Conservation (phyloP, 2,329 filamentous ascomycete genomes). For the Xylariaceae sp. region DNA sequence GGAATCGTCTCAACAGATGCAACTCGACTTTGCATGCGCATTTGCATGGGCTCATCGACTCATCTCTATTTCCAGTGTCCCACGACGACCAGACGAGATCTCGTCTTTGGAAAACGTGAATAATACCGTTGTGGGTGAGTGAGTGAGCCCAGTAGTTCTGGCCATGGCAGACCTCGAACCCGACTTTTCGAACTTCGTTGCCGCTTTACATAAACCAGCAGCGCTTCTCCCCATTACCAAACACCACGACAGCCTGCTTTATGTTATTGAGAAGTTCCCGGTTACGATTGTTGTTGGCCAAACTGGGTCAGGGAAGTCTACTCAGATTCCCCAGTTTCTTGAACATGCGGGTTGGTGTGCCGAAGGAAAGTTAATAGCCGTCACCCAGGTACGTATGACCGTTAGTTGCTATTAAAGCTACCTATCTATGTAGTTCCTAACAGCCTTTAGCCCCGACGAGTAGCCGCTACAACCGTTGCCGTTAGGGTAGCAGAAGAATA, state of each 20-base stretch:
- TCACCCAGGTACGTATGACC: conserved; percentile 74
- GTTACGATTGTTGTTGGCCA: conserved; percentile 89
- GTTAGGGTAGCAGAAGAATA: conserved; percentile 85
- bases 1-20: background rate
- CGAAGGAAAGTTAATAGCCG: conserved; percentile 73
- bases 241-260: conserved; percentile 72
- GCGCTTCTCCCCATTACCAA: conserved; percentile 80
- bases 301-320: conserved; percentile 93
- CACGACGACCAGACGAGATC: background rate
- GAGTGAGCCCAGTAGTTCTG: background rate
- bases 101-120: conserved; percentile 1
- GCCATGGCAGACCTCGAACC: conserved; percentile 53
- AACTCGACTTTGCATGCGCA: background rate
- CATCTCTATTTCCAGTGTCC: background rate
- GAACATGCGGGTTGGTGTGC: conserved; percentile 84
- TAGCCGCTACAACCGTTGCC: conserved; percentile 87
- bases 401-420: conserved; percentile 1
- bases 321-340: conserved; percentile 88
- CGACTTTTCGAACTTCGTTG: conserved; percentile 56
- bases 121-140: conserved; percentile 2
- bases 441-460: conserved; percentile 64
- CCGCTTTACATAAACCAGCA: conserved; percentile 78
- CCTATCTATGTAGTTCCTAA: conserved; percentile 10
- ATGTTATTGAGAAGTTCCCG: conserved; percentile 75
- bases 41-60: background rate